Percentiles rank a stretch among this genome's conserved stretches.
These are phyloP conservation scores for Thozetella sp. DNA, from an alignment of 495 filamentous ascomycete species.

Conservation along the genomic window DNA sequence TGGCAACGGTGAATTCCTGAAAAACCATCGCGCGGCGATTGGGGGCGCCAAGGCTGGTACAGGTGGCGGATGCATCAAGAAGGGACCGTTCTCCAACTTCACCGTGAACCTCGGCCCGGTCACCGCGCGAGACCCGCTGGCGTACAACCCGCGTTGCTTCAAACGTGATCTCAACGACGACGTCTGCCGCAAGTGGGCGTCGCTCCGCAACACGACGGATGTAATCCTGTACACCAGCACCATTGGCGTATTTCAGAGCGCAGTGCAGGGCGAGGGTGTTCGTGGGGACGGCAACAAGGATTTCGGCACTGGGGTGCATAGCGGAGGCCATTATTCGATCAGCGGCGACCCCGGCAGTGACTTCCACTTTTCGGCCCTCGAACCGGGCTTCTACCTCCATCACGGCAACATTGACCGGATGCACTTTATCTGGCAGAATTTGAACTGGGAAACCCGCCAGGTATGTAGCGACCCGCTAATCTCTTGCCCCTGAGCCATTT, in stretches of 20 bases:
- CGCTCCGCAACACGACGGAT: conserved; percentile 40
- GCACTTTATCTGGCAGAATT: conserved; percentile 73
- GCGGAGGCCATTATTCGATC: conserved; percentile 37
- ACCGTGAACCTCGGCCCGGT: conserved; percentile 40
- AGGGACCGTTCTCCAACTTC: conserved; percentile 36
- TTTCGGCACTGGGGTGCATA: conserved; percentile 35
- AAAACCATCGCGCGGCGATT: conserved; percentile 16
- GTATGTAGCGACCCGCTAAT: conserved; percentile 18
- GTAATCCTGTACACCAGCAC: conserved; percentile 29
- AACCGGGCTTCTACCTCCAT: conserved; percentile 72
- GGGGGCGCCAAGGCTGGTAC: conserved; percentile 26
- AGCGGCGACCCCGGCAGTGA: conserved; percentile 46
- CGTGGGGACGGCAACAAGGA: conserved; percentile 26
- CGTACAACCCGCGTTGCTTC: conserved; percentile 41
- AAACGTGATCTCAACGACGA: conserved; percentile 38
- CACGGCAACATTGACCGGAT: conserved; percentile 71
- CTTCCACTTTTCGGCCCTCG: conserved; percentile 62
- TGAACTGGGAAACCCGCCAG: conserved; percentile 37
- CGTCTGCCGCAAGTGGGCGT: conserved; percentile 30
- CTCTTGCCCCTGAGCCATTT: neutral
- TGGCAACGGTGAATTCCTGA: conserved; percentile 46
- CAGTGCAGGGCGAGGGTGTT: conserved; percentile 35
- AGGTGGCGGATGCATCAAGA: conserved; percentile 37
- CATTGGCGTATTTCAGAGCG: conserved; percentile 36
- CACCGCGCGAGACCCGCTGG: conserved; percentile 22